These are phyloP conservation scores for Suillus cothurnatus DNA, from an alignment of 768 basidiomycete species.

Conservation along the genomic window DNA sequence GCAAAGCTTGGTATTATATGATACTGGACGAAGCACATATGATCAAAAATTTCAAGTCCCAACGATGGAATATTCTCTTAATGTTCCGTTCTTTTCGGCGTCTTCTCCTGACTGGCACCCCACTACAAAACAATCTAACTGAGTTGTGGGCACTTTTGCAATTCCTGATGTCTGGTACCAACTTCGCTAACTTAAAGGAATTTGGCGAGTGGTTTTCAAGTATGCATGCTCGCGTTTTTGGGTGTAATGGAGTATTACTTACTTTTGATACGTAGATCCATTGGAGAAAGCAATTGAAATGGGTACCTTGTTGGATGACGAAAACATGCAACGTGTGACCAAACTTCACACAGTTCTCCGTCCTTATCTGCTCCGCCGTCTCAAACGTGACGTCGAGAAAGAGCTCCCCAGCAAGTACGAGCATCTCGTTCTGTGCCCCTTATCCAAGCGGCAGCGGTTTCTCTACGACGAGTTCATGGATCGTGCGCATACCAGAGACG, in stretches of 20 bases:
- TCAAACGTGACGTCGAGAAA: constrained; percentile 97
- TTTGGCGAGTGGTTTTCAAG: constrained; percentile 98
- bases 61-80: constrained; percentile 89
- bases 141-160: constrained; percentile 96
- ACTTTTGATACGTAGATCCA: constrained; percentile 59
- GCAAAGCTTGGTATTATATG: constrained; percentile 96
- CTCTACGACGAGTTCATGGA: constrained; percentile 97
- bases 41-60: constrained; percentile 96
- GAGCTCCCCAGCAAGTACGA: constrained; percentile 93
- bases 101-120: constrained; percentile 92
- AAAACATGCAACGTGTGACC: constrained; percentile 79
- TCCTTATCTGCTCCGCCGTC: constrained; percentile 92
- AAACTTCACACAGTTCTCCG: constrained; percentile 95
- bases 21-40: constrained; percentile 96
- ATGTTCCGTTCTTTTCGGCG: constrained; percentile 88
- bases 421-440: constrained; percentile 83
- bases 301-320: constrained; percentile 74
- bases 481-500: constrained; percentile 79
- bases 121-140: constrained; percentile 93
- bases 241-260: constrained; percentile 5
- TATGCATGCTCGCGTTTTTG: constrained; percentile 41
- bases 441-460: constrained; percentile 93
- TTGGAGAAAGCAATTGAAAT: constrained; percentile 93
- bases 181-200: constrained; percentile 90
- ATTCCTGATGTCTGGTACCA: constrained; percentile 87